A percentile compares a stretch with the other conserved stretches of the same genome.
phyloP scores from a whole-genome alignment of 495 filamentous ascomycete genomes.

The Polyplosphaeria fusca region DNA sequence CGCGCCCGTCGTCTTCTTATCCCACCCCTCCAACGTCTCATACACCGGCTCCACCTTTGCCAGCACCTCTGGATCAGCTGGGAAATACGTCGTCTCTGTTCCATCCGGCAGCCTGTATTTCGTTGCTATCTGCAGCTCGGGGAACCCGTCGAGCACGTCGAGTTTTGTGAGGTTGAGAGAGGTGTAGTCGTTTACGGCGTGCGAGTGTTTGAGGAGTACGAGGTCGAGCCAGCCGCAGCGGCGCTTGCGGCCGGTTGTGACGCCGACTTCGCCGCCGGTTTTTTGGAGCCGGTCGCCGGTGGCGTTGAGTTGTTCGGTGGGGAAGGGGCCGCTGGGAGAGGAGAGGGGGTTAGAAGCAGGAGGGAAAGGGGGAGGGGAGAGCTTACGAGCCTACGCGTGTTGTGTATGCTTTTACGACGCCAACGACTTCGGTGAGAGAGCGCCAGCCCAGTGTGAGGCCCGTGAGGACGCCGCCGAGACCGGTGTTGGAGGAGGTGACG shows the following conservation, averaged over 20 bases:
- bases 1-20: constrained; percentile 61
- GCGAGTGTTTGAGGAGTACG: constrained; percentile 73
- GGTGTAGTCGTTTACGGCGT: constrained; percentile 44
- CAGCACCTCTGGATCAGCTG: constrained; percentile 65
- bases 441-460: constrained; percentile 50
- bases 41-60: constrained; percentile 62
- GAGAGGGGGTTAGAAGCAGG: constrained; percentile 18
- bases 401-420: constrained; percentile 82
- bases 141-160: constrained; percentile 80
- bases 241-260: constrained; percentile 78
- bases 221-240: constrained; percentile 91
- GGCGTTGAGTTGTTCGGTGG: constrained; percentile 56
- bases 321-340: constrained; percentile 79
- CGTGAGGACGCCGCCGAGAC: constrained; percentile 70
- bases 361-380: neutral
- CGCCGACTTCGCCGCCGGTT: constrained; percentile 68
- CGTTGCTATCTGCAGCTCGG: constrained; percentile 73
- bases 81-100: constrained; percentile 57
- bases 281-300: constrained; percentile 62
- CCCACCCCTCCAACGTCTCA: constrained; percentile 75
- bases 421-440: constrained; percentile 62
- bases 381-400: constrained; percentile 41
- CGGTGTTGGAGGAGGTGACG: constrained; percentile 64
- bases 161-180: constrained; percentile 82
- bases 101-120: constrained; percentile 61